Evolutionary conservation across 768 basidiomycete genomes (phyloP).

Genomic region (Mycena olivaceomarginata): DNA sequence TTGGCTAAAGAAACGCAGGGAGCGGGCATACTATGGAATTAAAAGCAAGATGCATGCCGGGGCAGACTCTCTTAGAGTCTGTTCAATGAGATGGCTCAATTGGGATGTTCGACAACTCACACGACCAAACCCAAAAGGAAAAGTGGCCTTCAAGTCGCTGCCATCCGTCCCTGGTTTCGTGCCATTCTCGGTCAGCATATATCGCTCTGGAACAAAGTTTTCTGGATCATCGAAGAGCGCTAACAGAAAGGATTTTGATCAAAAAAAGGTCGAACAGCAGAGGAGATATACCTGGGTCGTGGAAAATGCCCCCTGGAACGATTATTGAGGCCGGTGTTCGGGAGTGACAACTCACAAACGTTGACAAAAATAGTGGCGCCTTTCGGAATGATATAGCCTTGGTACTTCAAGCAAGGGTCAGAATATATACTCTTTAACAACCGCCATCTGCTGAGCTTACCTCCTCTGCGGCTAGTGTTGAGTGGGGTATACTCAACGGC

Average conservation of each 20-base stretch:
- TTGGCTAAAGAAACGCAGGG: too few species aligned
- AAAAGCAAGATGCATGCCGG: too few species aligned
- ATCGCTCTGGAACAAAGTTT: slow-evolving; percentile 32
- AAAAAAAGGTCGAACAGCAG: too few species aligned
- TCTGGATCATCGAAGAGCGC: slow-evolving; percentile 27
- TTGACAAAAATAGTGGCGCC: slow-evolving; percentile 37
- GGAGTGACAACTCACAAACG: slow-evolving; percentile 22
- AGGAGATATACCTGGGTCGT: slow-evolving; percentile 29
- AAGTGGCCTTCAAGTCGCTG: slow-evolving; percentile 25
- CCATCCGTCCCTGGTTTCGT: slow-evolving; percentile 29
- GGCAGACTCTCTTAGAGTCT: too few species aligned
- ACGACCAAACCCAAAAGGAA: slow-evolving; percentile 35
- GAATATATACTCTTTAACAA: background rate
- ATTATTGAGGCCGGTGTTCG: too few species aligned
- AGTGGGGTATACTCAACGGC: slow-evolving; percentile 19
- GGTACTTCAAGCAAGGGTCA: slow-evolving; percentile 13
- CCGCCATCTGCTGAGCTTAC: background rate
- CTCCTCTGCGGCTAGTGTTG: slow-evolving; percentile 18
- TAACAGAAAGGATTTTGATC: too few species aligned
- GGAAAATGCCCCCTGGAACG: slow-evolving; percentile 33
- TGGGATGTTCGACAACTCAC: background rate
- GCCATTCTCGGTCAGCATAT: slow-evolving; percentile 26
- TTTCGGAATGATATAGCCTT: slow-evolving; percentile 33
- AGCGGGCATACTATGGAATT: too few species aligned
- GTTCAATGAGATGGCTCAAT: too few species aligned